Conservation (phyloP, 345 rosid species). For the Lagerstroemia speciosa region DNA sequence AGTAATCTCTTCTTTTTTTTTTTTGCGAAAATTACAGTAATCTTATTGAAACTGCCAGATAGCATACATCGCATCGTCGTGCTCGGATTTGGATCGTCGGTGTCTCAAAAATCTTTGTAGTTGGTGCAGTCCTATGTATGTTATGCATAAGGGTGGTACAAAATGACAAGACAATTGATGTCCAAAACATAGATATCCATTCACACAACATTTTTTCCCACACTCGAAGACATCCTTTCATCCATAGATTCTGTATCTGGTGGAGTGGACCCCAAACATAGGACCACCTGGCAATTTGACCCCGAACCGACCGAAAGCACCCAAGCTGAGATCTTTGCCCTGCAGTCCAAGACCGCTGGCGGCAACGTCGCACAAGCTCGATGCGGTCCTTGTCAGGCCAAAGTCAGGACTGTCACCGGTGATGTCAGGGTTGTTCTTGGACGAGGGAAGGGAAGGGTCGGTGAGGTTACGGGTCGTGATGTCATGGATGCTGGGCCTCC, state of each 20-base stretch:
- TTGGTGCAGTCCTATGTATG: background rate
- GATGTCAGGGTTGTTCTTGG: constrained; percentile 6
- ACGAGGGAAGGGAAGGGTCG: constrained; percentile 8
- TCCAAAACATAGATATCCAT: too few species aligned
- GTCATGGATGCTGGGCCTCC: constrained; percentile 94
- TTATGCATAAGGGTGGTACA: background rate
- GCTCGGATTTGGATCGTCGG: background rate
- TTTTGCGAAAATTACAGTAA: too few species aligned
- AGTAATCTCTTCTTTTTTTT: too few species aligned
- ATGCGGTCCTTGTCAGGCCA: background rate
- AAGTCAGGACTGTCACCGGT: too few species aligned
- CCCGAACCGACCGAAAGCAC: background rate
- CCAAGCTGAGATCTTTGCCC: constrained; percentile 12
- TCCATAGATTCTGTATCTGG: constrained; percentile 17
- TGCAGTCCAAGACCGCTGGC: constrained; percentile 20
- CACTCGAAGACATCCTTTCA: background rate
- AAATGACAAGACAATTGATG: too few species aligned
- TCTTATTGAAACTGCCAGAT: background rate
- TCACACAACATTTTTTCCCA: background rate
- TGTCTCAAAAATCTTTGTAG: background rate
- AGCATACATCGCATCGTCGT: background rate
- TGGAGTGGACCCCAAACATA: constrained; percentile 21
- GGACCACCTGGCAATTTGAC: constrained; percentile 13
- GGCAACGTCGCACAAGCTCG: too few species aligned
- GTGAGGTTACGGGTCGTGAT: constrained; percentile 59